Evolutionary conservation across 257 asterid species (phyloP).

Genomic region (Ehretia macrophylla): DNA sequence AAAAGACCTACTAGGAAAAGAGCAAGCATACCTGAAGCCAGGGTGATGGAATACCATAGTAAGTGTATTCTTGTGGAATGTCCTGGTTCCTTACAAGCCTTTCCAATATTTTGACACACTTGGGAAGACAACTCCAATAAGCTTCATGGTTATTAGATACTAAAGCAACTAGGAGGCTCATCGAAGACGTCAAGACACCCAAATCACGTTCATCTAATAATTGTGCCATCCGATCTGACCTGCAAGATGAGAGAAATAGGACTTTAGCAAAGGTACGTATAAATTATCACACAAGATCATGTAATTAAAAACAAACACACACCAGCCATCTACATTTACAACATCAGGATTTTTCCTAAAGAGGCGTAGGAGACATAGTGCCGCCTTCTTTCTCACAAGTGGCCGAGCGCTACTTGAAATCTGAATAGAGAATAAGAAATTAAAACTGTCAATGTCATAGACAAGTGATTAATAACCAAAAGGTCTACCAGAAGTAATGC

Average conservation of each 20-base stretch:
- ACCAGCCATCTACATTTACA: constrained; percentile 99
- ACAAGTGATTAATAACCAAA: constrained; percentile 15
- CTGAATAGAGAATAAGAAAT: constrained; percentile 37
- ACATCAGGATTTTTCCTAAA: constrained; percentile 95
- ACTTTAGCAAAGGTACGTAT: constrained; percentile 8
- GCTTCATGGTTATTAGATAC: constrained; percentile 94
- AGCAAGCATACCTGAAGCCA: constrained; percentile 91
- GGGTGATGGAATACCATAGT: constrained; percentile 98
- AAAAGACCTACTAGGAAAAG: constrained; percentile 5
- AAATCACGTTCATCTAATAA: constrained; percentile 97
- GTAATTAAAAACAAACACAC: constrained; percentile 4
- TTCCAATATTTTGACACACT: constrained; percentile 88
- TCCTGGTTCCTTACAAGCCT: constrained; percentile 96
- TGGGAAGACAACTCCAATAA: constrained; percentile 96
- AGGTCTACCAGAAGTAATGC: constrained; percentile 21
- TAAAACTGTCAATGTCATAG: constrained; percentile 22
- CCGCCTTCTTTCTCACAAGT: constrained; percentile 99
- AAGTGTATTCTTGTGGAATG: constrained; percentile 95
- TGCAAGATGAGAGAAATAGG: constrained; percentile 27
- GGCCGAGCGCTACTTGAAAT: constrained; percentile 97
- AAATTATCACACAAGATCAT: background rate
- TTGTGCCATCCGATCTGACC: constrained; percentile 99
- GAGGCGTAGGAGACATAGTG: constrained; percentile 91
- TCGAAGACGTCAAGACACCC: constrained; percentile 95
- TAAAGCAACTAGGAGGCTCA: constrained; percentile 95